These are phyloP conservation scores for Yamadazyma tumulicola DNA, from an alignment of 805 yeast species.

Conservation along the genomic window DNA sequence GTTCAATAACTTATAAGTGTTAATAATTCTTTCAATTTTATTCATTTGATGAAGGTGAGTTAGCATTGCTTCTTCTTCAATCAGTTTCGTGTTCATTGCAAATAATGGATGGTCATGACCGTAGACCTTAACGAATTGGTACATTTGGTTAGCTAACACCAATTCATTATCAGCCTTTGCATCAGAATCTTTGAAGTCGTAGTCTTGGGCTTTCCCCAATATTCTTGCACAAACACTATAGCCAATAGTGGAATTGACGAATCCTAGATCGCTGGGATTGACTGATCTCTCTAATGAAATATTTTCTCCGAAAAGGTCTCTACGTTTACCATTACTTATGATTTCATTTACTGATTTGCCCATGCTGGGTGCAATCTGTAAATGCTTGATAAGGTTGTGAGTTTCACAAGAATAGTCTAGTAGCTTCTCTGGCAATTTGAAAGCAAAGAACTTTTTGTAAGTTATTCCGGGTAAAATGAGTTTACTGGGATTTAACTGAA, in stretches of 20 bases:
- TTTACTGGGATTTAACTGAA: conserved; percentile 22
- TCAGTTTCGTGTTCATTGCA: conserved; percentile 27
- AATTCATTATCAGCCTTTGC: conserved; percentile 7
- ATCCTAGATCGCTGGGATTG: conserved; percentile 23
- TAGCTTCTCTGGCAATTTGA: conserved; percentile 34
- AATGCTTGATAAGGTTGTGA: conserved; percentile 34
- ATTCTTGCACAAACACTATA: conserved; percentile 35
- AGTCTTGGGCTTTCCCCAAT: conserved; percentile 33
- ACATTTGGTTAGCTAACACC: conserved; percentile 28
- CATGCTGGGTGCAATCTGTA: conserved; percentile 34
- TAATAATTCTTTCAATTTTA: conserved; percentile 26
- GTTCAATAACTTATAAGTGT: conserved; percentile 18
- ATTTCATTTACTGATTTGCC: conserved; percentile 32
- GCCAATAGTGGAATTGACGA: conserved; percentile 25
- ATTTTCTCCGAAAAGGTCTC: conserved; percentile 3
- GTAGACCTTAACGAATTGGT: conserved; percentile 23
- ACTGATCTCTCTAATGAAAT: conserved; percentile 6
- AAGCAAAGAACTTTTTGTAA: conserved; percentile 40
- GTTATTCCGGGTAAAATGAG: conserved; percentile 27
- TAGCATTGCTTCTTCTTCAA: conserved; percentile 30
- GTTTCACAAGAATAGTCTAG: conserved; percentile 31
- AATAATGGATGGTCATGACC: conserved; percentile 21
- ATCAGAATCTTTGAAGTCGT: conserved; percentile 14
- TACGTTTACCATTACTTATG: conserved; percentile 16
- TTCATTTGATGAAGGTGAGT: conserved; percentile 26